Conservation (phyloP, 305 asterid genomes). For the Plantago coronopus region DNA sequence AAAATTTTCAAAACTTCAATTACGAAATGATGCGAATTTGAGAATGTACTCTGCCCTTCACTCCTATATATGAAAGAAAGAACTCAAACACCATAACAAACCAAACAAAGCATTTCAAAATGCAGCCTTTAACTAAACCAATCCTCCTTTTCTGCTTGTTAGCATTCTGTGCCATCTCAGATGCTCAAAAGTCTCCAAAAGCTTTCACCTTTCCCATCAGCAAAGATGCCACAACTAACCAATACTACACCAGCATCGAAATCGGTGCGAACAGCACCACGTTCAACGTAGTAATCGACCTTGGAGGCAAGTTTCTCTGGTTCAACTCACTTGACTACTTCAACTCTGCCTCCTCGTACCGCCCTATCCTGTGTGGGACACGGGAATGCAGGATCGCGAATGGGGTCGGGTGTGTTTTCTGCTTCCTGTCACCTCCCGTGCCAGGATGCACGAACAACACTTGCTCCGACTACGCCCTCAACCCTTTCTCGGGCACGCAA, state of each 20-base stretch:
- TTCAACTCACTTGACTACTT: constrained; percentile 40
- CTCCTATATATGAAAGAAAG: background rate
- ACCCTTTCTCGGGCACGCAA: constrained; percentile 47
- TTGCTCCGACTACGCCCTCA: constrained; percentile 41
- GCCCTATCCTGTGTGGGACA: constrained; percentile 42
- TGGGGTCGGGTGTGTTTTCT: constrained; percentile 42
- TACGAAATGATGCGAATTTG: no score
- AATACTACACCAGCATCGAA: constrained; percentile 35
- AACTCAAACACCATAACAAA: background rate
- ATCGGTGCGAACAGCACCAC: constrained; percentile 42
- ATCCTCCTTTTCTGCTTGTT: constrained; percentile 14
- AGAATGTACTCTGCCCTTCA: no score
- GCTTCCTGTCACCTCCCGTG: constrained; percentile 36
- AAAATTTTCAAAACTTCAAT: background rate
- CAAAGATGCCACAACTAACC: constrained; percentile 37
- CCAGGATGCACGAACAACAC: constrained; percentile 56
- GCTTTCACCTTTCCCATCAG: constrained; percentile 39
- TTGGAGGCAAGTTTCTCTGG: constrained; percentile 43
- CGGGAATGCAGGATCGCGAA: constrained; percentile 29
- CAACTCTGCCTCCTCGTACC: constrained; percentile 31
- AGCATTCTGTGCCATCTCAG: constrained; percentile 12
- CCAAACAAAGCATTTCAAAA: constrained; percentile 16
- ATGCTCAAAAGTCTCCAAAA: constrained; percentile 27
- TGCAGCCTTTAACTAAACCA: constrained; percentile 22
- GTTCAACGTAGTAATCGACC: constrained; percentile 35